phyloP scores from a whole-genome alignment of 306 rosid genomes.

The Quercus alba region DNA sequence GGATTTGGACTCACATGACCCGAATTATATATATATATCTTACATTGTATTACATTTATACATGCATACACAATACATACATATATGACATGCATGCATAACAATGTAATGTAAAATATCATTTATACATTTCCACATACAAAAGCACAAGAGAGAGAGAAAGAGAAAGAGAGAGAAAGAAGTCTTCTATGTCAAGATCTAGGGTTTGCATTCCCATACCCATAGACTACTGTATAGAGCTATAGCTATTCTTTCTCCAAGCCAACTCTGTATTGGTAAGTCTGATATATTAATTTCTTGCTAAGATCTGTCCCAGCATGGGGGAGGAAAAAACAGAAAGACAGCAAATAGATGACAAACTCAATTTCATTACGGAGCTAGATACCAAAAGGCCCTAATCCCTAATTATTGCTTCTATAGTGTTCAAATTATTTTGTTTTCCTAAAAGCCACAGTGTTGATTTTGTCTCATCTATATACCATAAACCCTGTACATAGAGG shows the following conservation, averaged over 20 bases:
- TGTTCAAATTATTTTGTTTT: conserved; percentile 8
- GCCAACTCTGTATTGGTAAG: background rate
- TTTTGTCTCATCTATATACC: conserved; percentile 11
- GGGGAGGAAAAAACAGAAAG: conserved; percentile 17
- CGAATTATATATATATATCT: conserved; percentile 42
- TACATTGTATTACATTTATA: conserved; percentile 31
- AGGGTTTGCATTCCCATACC: conserved; percentile 33
- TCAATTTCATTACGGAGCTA: background rate
- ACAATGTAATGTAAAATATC: conserved; percentile 21
- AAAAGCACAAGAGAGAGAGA: background rate
- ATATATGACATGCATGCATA: conserved; percentile 3
- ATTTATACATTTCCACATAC: conserved; percentile 22
- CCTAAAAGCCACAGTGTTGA: conserved; percentile 1
- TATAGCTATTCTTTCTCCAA: conserved; percentile 15
- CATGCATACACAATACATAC: conserved; percentile 39
- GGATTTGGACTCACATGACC: conserved; percentile 46
- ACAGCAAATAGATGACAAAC: conserved; percentile 1
- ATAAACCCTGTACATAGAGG: background rate
- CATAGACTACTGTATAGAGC: background rate
- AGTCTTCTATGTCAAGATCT: conserved; percentile 32
- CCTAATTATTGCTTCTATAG: conserved; percentile 15
- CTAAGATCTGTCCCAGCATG: conserved; percentile 24
- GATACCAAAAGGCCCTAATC: conserved; percentile 17
- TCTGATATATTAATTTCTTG: background rate
- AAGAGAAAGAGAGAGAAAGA: conserved; percentile 1